Evolutionary conservation across 108 stramenopile genomes (phyloP), one percentile per base, ranked within the genome.

Genomic region (Cafeteria roenbergensis): DNA sequence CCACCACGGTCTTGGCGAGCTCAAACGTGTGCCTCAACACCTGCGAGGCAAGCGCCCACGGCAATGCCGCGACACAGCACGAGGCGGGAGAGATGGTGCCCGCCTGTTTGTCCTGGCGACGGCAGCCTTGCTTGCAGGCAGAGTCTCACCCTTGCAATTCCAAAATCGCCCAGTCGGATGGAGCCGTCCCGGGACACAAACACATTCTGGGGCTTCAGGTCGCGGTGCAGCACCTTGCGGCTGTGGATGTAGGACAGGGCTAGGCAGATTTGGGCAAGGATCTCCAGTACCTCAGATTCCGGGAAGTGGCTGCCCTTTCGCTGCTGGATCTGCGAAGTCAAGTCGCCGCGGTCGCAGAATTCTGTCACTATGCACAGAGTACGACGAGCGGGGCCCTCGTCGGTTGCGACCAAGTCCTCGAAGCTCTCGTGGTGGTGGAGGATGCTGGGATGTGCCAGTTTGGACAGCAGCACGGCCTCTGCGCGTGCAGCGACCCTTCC

Each of bases 91-190:
- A n/a, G n/a, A n/a, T n/a, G n/a, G n/a, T n/a, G n/a, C n/a, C n/a
- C n/a, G n/a, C n/a, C n/a, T n/a, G n/a, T n/a, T n/a, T n/a, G n/a
- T n/a, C n/a, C n/a, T n/a, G n/a, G n/a, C n/a, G n/a, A n/a, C n/a
- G n/a, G n/a, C n/a, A n/a, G n/a, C n/a, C n/a, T n/a, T n/a, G n/a
- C n/a, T n/a, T n/a, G n/a, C n/a, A n/a, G n/a, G n/a, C n/a, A n/a
- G n/a, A n/a, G n/a, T n/a, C n/a, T n/a, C n/a, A n/a, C 51, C 26
- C 51, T 51, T 9, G 55, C 64, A 52, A 65, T 65, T 1, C 81
- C 81, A 64, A 82, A 82, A 65, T 82, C 81, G 22, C 73, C 73
- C 35, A 82, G 71, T 29, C 70, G 60, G 24, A 75, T 29, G 34
- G 51, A 33, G 1, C 59, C 67, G 37, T 72, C 64, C 0, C 53